Evolutionary conservation across 768 basidiomycete genomes (phyloP).

Genomic region (Mycena olivaceomarginata): DNA sequence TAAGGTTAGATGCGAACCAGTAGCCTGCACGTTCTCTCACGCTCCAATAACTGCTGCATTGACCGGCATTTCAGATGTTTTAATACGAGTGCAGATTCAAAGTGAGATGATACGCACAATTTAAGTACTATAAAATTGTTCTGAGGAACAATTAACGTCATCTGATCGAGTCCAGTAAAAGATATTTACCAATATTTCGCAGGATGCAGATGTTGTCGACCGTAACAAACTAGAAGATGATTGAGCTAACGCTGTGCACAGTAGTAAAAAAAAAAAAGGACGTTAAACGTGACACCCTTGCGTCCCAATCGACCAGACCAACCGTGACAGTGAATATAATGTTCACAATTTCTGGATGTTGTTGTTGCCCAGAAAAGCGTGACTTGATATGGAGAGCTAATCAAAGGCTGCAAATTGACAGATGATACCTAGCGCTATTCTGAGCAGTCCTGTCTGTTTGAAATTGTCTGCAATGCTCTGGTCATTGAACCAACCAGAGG

Average conservation of each 20-base stretch:
- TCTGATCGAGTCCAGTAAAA: constrained; percentile 27
- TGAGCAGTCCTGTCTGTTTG: too few relatives aligned
- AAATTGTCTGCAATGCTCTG: too few relatives aligned
- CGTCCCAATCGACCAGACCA: constrained; percentile 99
- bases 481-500: too few relatives aligned
- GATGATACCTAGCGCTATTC: too few relatives aligned
- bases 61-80: constrained; percentile 90
- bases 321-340: constrained; percentile 99
- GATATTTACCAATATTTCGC: constrained; percentile 91
- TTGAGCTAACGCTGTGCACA: constrained; percentile 43
- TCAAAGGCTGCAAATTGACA: too few relatives aligned
- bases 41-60: constrained; percentile 95
- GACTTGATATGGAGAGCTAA: too few relatives aligned
- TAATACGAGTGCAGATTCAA: constrained; percentile 45
- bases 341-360: constrained; percentile 92
- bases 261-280: constrained; percentile 64
- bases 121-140: constrained; percentile 98
- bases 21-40: constrained; percentile 50
- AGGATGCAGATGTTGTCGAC: constrained; percentile 97
- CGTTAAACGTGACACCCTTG: constrained; percentile 99
- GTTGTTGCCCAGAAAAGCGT: too few relatives aligned
- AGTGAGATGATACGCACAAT: constrained; percentile 80
- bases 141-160: constrained; percentile 58
- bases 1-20: constrained; percentile 41
- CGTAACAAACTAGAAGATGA: constrained; percentile 85